Evolutionary conservation across 495 filamentous ascomycete genomes (phyloP).

Genomic region (Podospora fimiseda): DNA sequence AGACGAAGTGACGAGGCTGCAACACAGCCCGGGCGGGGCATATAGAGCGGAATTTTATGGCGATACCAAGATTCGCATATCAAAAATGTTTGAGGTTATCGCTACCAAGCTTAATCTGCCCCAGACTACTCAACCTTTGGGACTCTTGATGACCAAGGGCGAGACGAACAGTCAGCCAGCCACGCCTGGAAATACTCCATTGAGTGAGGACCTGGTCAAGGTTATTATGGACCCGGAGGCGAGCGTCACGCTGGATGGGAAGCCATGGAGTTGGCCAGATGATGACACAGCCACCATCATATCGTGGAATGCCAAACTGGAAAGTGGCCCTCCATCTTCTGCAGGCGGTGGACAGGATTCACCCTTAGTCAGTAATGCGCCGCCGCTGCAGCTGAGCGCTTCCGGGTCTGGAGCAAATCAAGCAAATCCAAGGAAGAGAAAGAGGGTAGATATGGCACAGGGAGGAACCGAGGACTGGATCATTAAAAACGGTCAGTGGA

Average conservation of each 20-base stretch:
- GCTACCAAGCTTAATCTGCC: slow-evolving; percentile 73
- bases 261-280: slow-evolving; percentile 31
- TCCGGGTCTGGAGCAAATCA: slow-evolving; percentile 9
- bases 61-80: slow-evolving; percentile 59
- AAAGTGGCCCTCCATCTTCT: slow-evolving; percentile 23
- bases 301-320: slow-evolving; percentile 5
- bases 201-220: slow-evolving; percentile 65
- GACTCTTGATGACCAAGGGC: slow-evolving; percentile 57
- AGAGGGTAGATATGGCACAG: slow-evolving; percentile 30
- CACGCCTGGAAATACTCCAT: slow-evolving; percentile 62
- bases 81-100: slow-evolving; percentile 69
- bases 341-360: slow-evolving; percentile 30
- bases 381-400: background rate
- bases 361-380: too few relatives aligned
- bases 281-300: slow-evolving; percentile 13
- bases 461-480: slow-evolving; percentile 52
- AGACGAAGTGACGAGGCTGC: slow-evolving; percentile 58
- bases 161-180: slow-evolving; percentile 48
- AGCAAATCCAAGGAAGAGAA: slow-evolving; percentile 43
- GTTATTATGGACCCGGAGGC: slow-evolving; percentile 61
- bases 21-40: slow-evolving; percentile 30
- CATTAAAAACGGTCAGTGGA: slow-evolving; percentile 74
- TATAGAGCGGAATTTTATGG: slow-evolving; percentile 61
- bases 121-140: slow-evolving; percentile 55
- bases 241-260: slow-evolving; percentile 65